A percentile compares a stretch with the other conserved stretches of the same genome.
phyloP scores from a whole-genome alignment of 257 asterid genomes.

The Cordia subcordata region DNA sequence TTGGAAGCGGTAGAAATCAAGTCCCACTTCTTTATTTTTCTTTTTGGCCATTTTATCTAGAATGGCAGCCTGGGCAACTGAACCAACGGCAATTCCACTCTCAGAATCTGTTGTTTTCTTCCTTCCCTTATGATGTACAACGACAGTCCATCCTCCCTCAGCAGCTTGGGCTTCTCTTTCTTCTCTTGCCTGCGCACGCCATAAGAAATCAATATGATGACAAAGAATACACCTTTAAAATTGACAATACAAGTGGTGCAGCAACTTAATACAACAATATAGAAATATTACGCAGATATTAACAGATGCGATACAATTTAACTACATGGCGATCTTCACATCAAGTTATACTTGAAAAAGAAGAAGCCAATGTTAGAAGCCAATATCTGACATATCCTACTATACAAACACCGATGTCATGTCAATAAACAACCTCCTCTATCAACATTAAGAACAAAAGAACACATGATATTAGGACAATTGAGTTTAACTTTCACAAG shows the following conservation, averaged over 20 bases:
- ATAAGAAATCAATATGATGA: constrained; percentile 1
- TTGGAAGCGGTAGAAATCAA: constrained; percentile 83
- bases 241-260: not conserved
- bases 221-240: not conserved
- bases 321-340: no score
- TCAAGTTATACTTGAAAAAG: no score
- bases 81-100: constrained; percentile 80
- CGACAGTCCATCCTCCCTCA: constrained; percentile 97
- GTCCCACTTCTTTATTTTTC: constrained; percentile 63
- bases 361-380: no score
- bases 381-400: no score
- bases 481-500: no score
- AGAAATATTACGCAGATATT: no score
- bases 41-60: constrained; percentile 57
- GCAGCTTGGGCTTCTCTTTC: constrained; percentile 78
- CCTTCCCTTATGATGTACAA: constrained; percentile 87
- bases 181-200: constrained; percentile 53
- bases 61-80: constrained; percentile 88
- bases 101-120: constrained; percentile 85
- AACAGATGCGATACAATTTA: no score
- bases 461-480: no score
- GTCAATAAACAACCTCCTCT: no score
- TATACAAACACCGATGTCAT: no score
- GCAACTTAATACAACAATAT: not conserved
- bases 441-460: no score